Evolutionary conservation across 83 land plant species (phyloP).

Genomic region (Picea engelmannii): DNA sequence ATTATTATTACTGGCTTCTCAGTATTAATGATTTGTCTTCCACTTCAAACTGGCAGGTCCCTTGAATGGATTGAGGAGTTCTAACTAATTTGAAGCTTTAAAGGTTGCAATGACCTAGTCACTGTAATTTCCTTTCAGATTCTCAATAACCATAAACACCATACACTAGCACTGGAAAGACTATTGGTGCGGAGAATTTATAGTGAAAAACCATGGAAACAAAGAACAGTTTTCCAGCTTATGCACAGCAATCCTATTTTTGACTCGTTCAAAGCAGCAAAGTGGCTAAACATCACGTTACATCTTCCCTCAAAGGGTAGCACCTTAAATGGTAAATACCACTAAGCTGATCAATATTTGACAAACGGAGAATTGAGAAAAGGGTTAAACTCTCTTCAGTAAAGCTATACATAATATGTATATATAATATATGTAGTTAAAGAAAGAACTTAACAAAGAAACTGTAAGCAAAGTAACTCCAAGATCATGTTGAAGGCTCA

Average conservation of each 20-base stretch:
- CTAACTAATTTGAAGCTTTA: neutral
- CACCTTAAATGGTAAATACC: neutral
- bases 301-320: neutral
- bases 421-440: neutral
- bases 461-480: neutral
- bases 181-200: neutral
- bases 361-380: neutral
- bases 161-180: neutral
- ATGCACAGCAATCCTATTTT: neutral
- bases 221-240: neutral
- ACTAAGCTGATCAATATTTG: neutral
- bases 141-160: neutral
- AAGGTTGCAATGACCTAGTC: neutral
- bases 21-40: conserved; percentile 6
- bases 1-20: neutral
- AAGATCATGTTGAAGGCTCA: neutral
- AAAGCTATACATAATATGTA: neutral
- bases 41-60: conserved; percentile 12
- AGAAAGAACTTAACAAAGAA: neutral
- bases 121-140: conserved; percentile 13
- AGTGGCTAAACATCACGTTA: conserved; percentile 2
- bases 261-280: neutral
- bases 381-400: neutral
- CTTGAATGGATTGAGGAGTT: conserved; percentile 13
- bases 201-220: neutral